Percentiles rank a stretch among this genome's conserved stretches.
Evolutionary conservation across 768 basidiomycete species (phyloP).

Genomic region (Trametes maxima): DNA sequence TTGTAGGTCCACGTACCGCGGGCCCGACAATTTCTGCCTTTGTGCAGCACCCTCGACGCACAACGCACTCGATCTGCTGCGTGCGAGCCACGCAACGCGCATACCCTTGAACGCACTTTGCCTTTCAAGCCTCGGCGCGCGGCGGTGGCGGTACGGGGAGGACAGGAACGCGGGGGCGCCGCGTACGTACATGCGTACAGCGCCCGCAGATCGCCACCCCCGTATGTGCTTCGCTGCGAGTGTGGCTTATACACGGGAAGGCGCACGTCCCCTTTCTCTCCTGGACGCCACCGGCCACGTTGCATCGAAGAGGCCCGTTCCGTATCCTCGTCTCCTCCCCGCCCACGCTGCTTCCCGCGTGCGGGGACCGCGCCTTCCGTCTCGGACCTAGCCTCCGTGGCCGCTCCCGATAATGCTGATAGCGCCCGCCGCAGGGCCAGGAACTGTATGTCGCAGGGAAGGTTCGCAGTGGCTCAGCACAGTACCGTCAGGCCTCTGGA

Average conservation of each 20-base stretch:
- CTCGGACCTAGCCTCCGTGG: not conserved
- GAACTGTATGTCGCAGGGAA: too few relatives aligned
- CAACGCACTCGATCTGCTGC: not conserved
- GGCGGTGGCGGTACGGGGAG: not conserved
- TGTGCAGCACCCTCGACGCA: not conserved
- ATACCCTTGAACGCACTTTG: conserved; percentile 1
- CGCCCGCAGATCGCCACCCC: not conserved
- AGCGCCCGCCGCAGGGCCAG: too few relatives aligned
- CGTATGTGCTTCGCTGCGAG: not conserved
- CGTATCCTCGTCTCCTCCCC: not conserved
- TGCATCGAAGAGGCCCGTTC: conserved; percentile 11
- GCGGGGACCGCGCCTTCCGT: not conserved
- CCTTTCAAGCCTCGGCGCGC: not conserved
- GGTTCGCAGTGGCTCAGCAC: too few relatives aligned
- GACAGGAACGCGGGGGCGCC: conserved; percentile 6
- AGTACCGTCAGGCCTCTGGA: too few relatives aligned
- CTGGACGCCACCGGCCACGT: conserved; percentile 15
- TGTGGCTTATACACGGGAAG: not conserved
- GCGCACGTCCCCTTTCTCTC: not conserved
- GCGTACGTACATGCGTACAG: conserved; percentile 11
- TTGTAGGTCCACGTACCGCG: too few relatives aligned
- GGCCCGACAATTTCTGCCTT: not conserved
- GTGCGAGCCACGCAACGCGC: not conserved
- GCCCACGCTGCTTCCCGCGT: not conserved
- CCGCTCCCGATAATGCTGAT: not conserved